A percentile compares a stretch with the other conserved stretches of the same genome.
phyloP scores from a whole-genome alignment of 768 basidiomycete species.

The Naganishia randhawae region DNA sequence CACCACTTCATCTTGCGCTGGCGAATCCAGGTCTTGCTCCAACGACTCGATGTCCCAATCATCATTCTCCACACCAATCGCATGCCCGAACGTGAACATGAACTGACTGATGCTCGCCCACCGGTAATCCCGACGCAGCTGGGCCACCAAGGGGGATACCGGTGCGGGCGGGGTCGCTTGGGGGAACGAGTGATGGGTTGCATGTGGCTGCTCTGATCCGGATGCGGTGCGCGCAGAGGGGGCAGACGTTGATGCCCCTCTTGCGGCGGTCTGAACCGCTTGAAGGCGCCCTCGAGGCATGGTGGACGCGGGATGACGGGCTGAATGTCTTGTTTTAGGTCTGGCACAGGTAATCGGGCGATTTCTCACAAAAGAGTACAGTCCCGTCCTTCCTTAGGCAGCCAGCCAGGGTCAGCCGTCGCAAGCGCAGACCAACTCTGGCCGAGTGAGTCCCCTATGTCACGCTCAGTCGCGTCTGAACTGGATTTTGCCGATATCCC shows the following conservation, averaged over 20 bases:
- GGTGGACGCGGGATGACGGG: not conserved
- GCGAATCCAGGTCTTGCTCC: slow-evolving; percentile 44
- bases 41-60: slow-evolving; percentile 55
- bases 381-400: not conserved
- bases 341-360: not conserved
- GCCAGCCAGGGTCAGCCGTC: slow-evolving; percentile 2
- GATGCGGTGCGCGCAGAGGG: not conserved
- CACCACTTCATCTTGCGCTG: slow-evolving; percentile 34
- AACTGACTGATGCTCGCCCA: slow-evolving; percentile 91
- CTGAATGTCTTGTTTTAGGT: not conserved
- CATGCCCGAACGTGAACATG: slow-evolving; percentile 73
- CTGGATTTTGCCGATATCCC: too few relatives aligned
- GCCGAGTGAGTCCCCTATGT: too few relatives aligned
- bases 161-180: slow-evolving; percentile 12
- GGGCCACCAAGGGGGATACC: slow-evolving; percentile 43
- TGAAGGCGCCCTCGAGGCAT: not conserved
- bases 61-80: slow-evolving; percentile 66
- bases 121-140: slow-evolving; percentile 76
- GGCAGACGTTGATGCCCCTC: not conserved
- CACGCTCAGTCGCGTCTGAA: too few relatives aligned
- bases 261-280: not conserved
- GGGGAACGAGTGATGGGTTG: not conserved
- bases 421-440: too few relatives aligned
- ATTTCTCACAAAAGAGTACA: not conserved
- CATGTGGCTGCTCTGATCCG: not conserved